Base-by-base conservation (phyloP, 208 protist genomes). In the Leishmania arabica region DNA sequence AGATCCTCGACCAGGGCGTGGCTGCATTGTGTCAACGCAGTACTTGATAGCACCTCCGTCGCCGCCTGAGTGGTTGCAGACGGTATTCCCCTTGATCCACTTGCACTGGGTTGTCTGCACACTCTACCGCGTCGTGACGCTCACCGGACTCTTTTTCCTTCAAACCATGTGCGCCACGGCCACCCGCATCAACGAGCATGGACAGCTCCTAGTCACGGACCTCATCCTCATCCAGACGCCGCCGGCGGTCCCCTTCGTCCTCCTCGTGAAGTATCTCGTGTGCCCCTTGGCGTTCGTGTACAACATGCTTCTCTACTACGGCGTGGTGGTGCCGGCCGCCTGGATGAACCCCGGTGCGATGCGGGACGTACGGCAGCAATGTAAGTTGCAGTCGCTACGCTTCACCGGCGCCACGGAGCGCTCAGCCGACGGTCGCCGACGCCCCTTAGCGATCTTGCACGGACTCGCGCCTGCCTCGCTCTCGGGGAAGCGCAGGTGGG, bases 191-290 rank as follows among this genome's bases (percentile, higher is more conserved):
- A 98, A 93, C 86, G 79, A 68, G n/a, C 83, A 90, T 68, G 93
- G 92, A 3, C 89, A 95, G 83, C 84, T 96, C 21, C 65, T 91
- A 2, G 76, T 96, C 71, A 90, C 88, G 3, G 88, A 92, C 74
- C 82, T 95, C 66, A 85, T 97, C 72, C 51, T 98, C 5, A 60
- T 95, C 37, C 92, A 96, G 80, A 96, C 91, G 31, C 96, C 96
- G 34, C 96, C 96, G 0, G 90, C 93, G 4, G 81, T 97, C 2
- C 96, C 96, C 9, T 93, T 97, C 79, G 78, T 97, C 31, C 77
- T 87, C n/a, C 45, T 98, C 21, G 84, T 92, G 47, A 93, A 94
- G 89, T 96, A 90, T 81, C 15, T 94, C 60, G 87, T 88, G 34
- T 90, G 90, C 4, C 92, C 92, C 27, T 73, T 91, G 31, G 87